Base-by-base conservation (phyloP, 2,329 filamentous ascomycete genomes). In the Calonectria pseudoreteaudii region DNA sequence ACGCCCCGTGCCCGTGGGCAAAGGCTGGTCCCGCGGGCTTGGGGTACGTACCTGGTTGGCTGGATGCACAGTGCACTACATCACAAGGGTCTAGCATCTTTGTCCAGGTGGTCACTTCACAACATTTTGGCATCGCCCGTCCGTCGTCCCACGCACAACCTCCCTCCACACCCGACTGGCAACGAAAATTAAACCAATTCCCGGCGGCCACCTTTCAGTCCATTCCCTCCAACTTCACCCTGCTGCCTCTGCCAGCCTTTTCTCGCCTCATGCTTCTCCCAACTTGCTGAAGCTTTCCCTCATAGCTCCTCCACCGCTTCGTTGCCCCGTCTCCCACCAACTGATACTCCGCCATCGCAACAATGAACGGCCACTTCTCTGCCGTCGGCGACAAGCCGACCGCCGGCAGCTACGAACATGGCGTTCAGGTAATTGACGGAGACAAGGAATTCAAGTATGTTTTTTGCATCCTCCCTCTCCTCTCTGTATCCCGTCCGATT, bases 371-470 rank as follows among this genome's bases (percentile, higher is more conserved):
- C 84, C 94, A 96, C 84, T 95, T 96, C 85, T 93, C 94, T 80
- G 88, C 91, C 70, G 91, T 94, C 83, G 93, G 93, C 87, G 89
- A 92, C 74, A 88, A 89, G 86, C 89, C 91, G 81, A 87, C 88
- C 76, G 88, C 90, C 79, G 89, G 91, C 83, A 89, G 92, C 77
- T 98, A 96, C 85, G 94, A 95, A 82, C 94, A 98, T 90, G 97
- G 97, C 83, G 94, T 98, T 82, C 97, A 99, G 87, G 95, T 99
- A 80, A 95, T 99, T 83, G 95, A 98, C 84, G 85, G 85, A 76
- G 96, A 96, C 87, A 98, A 98, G 88, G 91, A 95, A 81, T 99
- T 98, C 92, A 98, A 98, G 95, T 98, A 91, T 77, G 93, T 83
- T 53, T 53, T 80, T 66, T 78, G 8, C 56, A 9, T 53, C 23